Evolutionary conservation across 257 asterid species (phyloP), one percentile per base, ranked within the genome.

Genomic region (Mitragyna speciosa): DNA sequence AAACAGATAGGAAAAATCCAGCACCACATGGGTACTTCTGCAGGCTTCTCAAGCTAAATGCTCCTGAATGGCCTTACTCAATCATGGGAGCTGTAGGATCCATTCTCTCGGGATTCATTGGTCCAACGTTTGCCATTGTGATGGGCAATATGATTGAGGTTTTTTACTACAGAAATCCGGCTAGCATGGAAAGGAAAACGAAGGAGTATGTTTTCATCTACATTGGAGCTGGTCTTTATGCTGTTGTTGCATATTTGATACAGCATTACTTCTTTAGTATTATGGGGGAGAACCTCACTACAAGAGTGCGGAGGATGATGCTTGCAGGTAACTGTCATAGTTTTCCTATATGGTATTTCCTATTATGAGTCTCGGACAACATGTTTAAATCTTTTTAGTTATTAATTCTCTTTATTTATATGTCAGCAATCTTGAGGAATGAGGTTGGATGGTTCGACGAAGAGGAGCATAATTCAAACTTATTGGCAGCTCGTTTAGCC

Each of bases 381-480:
- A 10, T 6, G 64, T 56, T 26, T 17, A 3, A 22, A 4, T 64
- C 16, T 14, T 3, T 28, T 41, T 26, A 59, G 70, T 75, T 15
- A 45, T 76, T 30, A 26, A 26, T 76, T 45, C 47, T 47, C 47
- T 10, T 33, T 24, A 2, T 24, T 28, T n/a, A 76, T n/a, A 22
- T 82, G 61, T 70, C 92, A 96, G 99, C 99, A 16, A 92, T 96
- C 76, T 78, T 96, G 83, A 90, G 97, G 88, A 96, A 96, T 72
- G 99, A 96, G 86, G 98, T 96, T 5, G 98, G 98, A 73, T 96
- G 98, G 97, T 96, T 96, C 74, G 99, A 96, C 5, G 99, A 92
- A 89, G 99, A 96, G 85, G 99, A 96, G 86, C 90, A 96, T 86
- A 96, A 94, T 82, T 96, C 99, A 66, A 91, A 94, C 89, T 86